These are phyloP conservation scores for Moricandia moricandioides DNA, from an alignment of 345 rosid genomes.

Conservation along the genomic window DNA sequence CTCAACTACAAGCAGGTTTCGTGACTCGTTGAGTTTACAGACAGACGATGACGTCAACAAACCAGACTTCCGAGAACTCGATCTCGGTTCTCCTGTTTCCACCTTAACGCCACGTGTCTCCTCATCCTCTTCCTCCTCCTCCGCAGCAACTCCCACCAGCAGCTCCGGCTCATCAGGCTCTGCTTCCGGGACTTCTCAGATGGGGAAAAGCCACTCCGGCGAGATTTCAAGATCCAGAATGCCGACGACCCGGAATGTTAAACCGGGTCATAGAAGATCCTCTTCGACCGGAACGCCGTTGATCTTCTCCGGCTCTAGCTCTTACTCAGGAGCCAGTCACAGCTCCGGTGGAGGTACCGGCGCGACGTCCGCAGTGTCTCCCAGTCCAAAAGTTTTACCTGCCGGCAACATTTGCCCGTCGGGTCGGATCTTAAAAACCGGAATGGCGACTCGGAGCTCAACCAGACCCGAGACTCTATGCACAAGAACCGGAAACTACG, in stretches of 20 bases:
- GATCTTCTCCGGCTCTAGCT: conserved; percentile 64
- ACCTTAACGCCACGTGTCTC: conserved; percentile 56
- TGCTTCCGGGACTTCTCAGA: conserved; percentile 24
- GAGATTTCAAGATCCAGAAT: conserved; percentile 54
- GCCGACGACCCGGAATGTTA: conserved; percentile 27
- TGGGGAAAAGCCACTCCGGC: conserved; percentile 52
- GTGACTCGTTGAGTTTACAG: conserved; percentile 42
- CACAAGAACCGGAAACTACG: conserved; percentile 78
- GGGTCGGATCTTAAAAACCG: conserved; percentile 75
- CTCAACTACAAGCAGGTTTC: conserved; percentile 47
- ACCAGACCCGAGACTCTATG: conserved; percentile 61
- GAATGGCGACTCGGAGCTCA: conserved; percentile 47
- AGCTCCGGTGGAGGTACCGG: conserved; percentile 14
- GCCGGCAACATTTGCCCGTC: conserved; percentile 92
- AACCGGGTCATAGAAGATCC: conserved; percentile 76
- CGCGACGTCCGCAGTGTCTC: conserved; percentile 38
- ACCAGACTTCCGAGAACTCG: conserved; percentile 86
- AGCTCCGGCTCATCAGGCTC: conserved; percentile 37
- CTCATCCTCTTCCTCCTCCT: conserved; percentile 27
- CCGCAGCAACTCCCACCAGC: conserved; percentile 34
- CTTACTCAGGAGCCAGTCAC: conserved; percentile 34
- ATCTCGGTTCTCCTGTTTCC: conserved; percentile 92
- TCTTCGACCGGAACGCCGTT: conserved; percentile 68
- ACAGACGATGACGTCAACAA: conserved; percentile 48
- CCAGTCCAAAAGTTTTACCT: conserved; percentile 49